phyloP scores from a whole-genome alignment of 331 rosid genomes.

The Malus hybrid region DNA sequence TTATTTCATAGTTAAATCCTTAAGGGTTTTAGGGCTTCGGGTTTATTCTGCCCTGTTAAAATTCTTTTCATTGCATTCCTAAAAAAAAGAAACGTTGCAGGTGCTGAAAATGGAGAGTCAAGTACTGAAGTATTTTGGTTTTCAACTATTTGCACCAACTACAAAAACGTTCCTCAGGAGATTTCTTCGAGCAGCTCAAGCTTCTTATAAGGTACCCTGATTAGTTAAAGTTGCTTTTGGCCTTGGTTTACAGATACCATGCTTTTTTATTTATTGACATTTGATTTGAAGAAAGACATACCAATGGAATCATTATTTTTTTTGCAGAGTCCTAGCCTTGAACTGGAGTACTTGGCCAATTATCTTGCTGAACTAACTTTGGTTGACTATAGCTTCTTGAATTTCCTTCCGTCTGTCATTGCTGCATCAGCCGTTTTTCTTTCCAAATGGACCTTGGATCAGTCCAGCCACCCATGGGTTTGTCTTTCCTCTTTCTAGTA shows the following conservation, averaged over 20 bases:
- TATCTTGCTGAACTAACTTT: slow-evolving; percentile 76
- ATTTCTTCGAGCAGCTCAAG: slow-evolving; percentile 89
- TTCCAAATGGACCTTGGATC: slow-evolving; percentile 85
- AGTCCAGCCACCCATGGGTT: slow-evolving; percentile 88
- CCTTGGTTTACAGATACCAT: slow-evolving; percentile 6
- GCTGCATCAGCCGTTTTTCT: slow-evolving; percentile 96
- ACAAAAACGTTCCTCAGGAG: slow-evolving; percentile 83
- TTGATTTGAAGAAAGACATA: background rate
- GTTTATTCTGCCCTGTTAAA: background rate
- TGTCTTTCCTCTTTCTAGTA: slow-evolving; percentile 15
- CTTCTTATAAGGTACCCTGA: slow-evolving; percentile 58
- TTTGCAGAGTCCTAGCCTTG: slow-evolving; percentile 64
- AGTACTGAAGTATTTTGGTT: slow-evolving; percentile 48
- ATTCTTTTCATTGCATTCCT: slow-evolving; percentile 13
- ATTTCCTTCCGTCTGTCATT: slow-evolving; percentile 61
- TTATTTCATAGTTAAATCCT: background rate
- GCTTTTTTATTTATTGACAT: slow-evolving; percentile 1
- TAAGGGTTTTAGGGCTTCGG: background rate
- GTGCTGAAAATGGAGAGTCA: slow-evolving; percentile 68
- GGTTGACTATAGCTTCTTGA: slow-evolving; percentile 64
- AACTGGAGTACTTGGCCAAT: slow-evolving; percentile 81
- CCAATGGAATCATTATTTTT: slow-evolving; percentile 5
- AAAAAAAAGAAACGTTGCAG: slow-evolving; percentile 32
- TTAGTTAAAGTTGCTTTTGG: slow-evolving; percentile 12
- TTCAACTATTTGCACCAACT: slow-evolving; percentile 81